Evolutionary conservation across 2,329 filamentous ascomycete species (phyloP), one percentile per base, ranked within the genome.

Genomic region (Penicillium sp.): DNA sequence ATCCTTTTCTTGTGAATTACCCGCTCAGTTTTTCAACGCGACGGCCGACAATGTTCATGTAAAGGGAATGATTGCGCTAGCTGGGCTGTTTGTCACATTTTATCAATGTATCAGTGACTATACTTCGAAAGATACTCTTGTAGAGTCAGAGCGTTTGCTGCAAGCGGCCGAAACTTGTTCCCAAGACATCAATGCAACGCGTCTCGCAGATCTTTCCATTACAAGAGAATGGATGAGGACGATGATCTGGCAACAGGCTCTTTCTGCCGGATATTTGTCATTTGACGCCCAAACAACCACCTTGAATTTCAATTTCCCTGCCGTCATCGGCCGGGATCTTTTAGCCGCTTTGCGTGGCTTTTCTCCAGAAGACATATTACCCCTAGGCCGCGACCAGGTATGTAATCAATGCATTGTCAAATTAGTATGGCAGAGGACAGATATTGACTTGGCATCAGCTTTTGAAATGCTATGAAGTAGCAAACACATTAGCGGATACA

Each of bases 151-250:
- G 23, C 47, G 42, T 1, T 58, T 60, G 20, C 38, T 69, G 21
- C 64, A 64, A 9, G 57, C 56, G 3, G 54, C 67, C 14, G 56
- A 42, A 12, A 57, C 64, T 6, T 53, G 33, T 3, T 57, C 61
- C 18, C 53, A 48, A 0, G 55, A 64, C 28, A 47, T 55, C 3
- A 52, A 62, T 2, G 62, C 62, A 1, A 62, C 63, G 8, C 62
- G 67, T 11, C 58, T 64, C 12, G 67, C 67, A 21, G 67, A 70
- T 23, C 68, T 62, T 24, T 61, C 63, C 28, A 68, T 69, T 42
- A 70, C 67, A 0, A 63, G 61, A 47, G 61, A 69, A 56, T 70
- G 67, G 67, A 70, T 70, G 67, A 61, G 67, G 24, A 68, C 63
- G 1, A 70, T 70, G 7, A 57, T 70, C 20, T 70, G 67, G 67